Evolutionary conservation across 1,139 yeast genomes (phyloP), one percentile per base, ranked within the genome.

Genomic region (Kazachstania sp.): DNA sequence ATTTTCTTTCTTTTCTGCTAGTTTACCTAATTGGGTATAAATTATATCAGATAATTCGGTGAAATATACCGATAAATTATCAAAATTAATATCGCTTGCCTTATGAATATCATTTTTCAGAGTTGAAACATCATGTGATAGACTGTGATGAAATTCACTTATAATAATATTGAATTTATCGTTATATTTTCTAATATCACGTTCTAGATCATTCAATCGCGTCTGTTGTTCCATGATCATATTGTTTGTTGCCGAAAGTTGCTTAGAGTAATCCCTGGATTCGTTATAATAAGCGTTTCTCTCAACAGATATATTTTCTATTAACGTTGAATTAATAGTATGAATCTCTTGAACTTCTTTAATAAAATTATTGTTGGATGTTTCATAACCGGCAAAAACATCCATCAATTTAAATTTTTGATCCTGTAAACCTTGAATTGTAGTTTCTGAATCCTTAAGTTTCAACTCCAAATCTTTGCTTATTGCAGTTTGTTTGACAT

Each of bases 371-470:
- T 50, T 45, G 30, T 53, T 51, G 16, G 49, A 48, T 4, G 19
- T 30, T 46, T 58, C 51, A 49, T 57, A 49, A 5, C 55, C 49
- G 30, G 58, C 56, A 29, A 63, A 53, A 0, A 57, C 47, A 1
- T 46, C 41, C 13, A 55, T 41, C 9, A 65, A 45, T 6, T 48
- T 37, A 6, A 54, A 57, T 43, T 66, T 57, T 48, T 70, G 71
- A 5, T 57, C 53, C 38, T 66, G 67, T n/a, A 73, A 51, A 4
- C 64, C 57, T 3, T 58, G 63, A 13, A 68, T 63, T 66, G 19
- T 64, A 68, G 12, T 6, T 23, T 49, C 50, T n/a, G 35, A 9
- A 6, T 31, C 38, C 19, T 66, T 68, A 1, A 69, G 30, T 15
- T 56, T 53, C 2, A 30, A 38, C 35, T 63, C 63, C 2, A 57